Evolutionary conservation across 768 basidiomycete genomes (phyloP).

Genomic region (Fomitopsis pulvina): DNA sequence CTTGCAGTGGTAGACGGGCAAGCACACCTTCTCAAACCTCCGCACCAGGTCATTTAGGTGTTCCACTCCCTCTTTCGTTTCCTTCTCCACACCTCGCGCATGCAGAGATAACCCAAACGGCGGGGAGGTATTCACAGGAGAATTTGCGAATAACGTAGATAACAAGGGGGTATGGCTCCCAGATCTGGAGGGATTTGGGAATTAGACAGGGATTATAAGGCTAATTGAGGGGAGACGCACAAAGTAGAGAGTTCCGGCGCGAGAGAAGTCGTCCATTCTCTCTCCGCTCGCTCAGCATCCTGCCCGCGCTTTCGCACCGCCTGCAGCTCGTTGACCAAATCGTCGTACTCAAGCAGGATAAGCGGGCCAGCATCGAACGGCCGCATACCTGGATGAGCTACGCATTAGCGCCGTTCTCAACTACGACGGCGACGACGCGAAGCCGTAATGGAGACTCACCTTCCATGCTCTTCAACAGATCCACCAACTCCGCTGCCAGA

Average conservation of each 20-base stretch:
- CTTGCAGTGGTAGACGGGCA: neutral
- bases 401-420: neutral
- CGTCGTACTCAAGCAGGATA: constrained; percentile 10
- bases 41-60: constrained; percentile 3
- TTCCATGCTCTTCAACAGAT: constrained; percentile 8
- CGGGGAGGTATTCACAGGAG: constrained; percentile 16
- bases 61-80: neutral
- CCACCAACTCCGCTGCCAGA: constrained; percentile 1
- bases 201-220: neutral
- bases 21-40: constrained; percentile 11
- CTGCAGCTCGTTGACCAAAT: constrained; percentile 6
- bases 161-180: constrained; percentile 5
- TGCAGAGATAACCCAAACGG: constrained; percentile 8
- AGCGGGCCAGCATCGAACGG: constrained; percentile 3
- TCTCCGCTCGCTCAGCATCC: constrained; percentile 2
- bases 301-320: neutral
- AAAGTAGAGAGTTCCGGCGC: neutral
- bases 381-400: neutral
- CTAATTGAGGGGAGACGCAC: constrained; percentile 1
- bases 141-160: constrained; percentile 9
- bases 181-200: neutral
- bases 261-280: constrained; percentile 5
- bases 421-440: neutral
- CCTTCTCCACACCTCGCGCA: neutral
- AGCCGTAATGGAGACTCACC: constrained; percentile 1